Evolutionary conservation across 2,329 filamentous ascomycete genomes (phyloP).

Genomic region (Aureobasidium sp.): DNA sequence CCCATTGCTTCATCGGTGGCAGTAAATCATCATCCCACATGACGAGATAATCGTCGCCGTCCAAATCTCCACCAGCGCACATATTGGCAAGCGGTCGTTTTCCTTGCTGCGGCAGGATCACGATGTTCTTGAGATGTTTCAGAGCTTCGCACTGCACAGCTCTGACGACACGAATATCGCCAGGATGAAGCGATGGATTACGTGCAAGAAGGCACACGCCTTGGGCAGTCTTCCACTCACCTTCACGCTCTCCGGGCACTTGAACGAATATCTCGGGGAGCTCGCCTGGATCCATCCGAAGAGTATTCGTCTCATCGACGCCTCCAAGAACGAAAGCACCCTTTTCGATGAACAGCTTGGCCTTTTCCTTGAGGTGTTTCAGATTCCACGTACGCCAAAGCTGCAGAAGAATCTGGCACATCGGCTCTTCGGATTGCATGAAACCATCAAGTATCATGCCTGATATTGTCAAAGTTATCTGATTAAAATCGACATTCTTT

Average conservation of each 20-base stretch:
- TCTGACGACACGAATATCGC: slow-evolving; percentile 80
- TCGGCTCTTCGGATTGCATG: slow-evolving; percentile 67
- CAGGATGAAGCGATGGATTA: slow-evolving; percentile 89
- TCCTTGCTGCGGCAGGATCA: slow-evolving; percentile 78
- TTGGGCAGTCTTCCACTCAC: slow-evolving; percentile 37
- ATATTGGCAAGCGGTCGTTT: slow-evolving; percentile 84
- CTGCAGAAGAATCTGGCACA: slow-evolving; percentile 68
- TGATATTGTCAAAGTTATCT: slow-evolving; percentile 67
- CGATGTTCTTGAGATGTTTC: slow-evolving; percentile 71
- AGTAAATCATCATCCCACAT: slow-evolving; percentile 79
- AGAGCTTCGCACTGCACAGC: slow-evolving; percentile 72
- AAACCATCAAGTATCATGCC: slow-evolving; percentile 76
- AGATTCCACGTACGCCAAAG: slow-evolving; percentile 87
- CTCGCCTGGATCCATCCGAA: slow-evolving; percentile 47
- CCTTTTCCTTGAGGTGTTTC: slow-evolving; percentile 88
- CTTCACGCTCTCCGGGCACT: slow-evolving; percentile 48
- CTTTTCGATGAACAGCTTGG: slow-evolving; percentile 70
- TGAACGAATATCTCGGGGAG: slow-evolving; percentile 89
- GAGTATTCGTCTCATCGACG: slow-evolving; percentile 71
- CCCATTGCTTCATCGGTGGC: slow-evolving; percentile 54
- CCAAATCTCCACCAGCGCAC: slow-evolving; percentile 92
- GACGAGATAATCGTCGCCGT: slow-evolving; percentile 92
- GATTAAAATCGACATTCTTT: slow-evolving; percentile 77
- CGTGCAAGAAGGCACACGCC: slow-evolving; percentile 79
- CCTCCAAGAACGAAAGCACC: slow-evolving; percentile 86